Evolutionary conservation across 75 land plant species (phyloP).

Genomic region (Picea glauca): DNA sequence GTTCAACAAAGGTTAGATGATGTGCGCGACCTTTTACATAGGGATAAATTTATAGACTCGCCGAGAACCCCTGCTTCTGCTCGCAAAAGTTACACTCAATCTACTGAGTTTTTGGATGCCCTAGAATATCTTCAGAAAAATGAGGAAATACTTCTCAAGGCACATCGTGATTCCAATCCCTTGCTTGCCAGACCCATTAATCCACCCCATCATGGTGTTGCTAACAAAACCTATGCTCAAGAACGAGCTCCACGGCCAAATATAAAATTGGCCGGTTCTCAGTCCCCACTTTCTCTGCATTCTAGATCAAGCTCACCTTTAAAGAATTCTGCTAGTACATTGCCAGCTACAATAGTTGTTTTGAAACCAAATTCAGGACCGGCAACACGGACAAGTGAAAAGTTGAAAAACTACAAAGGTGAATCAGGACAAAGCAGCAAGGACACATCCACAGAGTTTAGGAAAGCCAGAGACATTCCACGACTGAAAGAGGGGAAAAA

Average conservation of each 20-base stretch:
- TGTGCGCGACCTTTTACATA: background rate
- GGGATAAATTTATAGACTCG: no score
- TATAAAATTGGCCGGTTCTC: background rate
- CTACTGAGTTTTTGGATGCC: background rate
- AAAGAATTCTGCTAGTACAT: background rate
- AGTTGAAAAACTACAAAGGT: background rate
- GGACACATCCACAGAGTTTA: background rate
- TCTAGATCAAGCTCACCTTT: background rate
- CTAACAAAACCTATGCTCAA: background rate
- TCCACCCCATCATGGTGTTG: background rate
- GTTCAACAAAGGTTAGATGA: background rate
- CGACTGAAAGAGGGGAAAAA: background rate
- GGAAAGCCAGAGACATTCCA: background rate
- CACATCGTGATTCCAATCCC: background rate
- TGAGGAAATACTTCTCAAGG: background rate
- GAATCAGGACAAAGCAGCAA: background rate
- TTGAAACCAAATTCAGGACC: background rate
- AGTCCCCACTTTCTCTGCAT: background rate
- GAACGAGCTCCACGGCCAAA: background rate
- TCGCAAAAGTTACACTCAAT: background rate
- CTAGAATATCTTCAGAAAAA: slow-evolving; percentile 1
- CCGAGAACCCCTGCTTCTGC: no score
- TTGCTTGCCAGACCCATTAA: background rate
- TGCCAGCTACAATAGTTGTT: background rate
- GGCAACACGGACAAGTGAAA: background rate